phyloP scores from a whole-genome alignment of 345 rosid species.

The Pseudoturritis turrita region DNA sequence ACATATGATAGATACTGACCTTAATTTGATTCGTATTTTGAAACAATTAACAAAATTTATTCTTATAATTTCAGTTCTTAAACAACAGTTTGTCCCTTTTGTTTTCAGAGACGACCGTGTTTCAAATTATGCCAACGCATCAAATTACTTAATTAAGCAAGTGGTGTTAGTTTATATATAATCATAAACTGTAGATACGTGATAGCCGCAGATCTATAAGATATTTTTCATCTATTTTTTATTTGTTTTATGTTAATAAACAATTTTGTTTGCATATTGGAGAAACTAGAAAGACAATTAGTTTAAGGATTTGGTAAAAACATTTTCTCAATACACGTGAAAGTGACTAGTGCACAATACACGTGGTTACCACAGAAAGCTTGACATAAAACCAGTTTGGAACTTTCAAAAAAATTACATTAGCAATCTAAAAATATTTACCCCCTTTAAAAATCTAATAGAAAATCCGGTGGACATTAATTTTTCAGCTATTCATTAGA shows the following conservation, averaged over 20 bases:
- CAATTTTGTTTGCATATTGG: neutral
- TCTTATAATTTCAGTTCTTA: neutral
- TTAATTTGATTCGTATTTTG: neutral
- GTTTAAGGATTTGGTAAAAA: slow-evolving; percentile 10
- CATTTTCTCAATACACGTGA: neutral
- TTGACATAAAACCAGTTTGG: neutral
- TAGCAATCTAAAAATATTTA: neutral
- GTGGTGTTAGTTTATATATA: neutral
- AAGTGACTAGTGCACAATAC: neutral
- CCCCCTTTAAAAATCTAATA: neutral
- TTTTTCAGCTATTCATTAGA: neutral
- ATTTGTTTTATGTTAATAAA: neutral
- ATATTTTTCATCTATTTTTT: neutral
- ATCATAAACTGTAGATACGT: neutral
- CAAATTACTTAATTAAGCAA: neutral
- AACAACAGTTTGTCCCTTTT: neutral
- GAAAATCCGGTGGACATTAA: neutral
- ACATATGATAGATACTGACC: neutral
- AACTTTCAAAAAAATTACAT: neutral
- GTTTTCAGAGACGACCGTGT: neutral
- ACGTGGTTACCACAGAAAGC: neutral
- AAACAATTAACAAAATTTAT: neutral
- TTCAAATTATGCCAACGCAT: neutral
- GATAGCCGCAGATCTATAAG: slow-evolving; percentile 4
- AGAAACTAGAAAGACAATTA: neutral